Evolutionary conservation across 2,329 filamentous ascomycete species (phyloP).

Genomic region (Ascochyta clinopodiicola): DNA sequence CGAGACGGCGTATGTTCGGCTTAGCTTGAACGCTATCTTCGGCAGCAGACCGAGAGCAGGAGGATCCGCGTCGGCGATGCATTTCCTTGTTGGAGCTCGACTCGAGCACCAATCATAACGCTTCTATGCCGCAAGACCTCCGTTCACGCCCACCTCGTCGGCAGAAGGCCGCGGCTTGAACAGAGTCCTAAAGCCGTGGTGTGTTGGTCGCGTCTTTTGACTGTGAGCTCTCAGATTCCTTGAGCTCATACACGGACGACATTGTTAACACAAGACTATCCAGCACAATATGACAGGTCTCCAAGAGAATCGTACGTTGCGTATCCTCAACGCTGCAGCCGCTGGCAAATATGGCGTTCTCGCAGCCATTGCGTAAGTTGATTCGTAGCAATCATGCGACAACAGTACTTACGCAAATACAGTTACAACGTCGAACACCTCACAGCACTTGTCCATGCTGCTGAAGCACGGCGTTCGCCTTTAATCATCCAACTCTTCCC

Average conservation of each 20-base stretch:
- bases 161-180: constrained; percentile 10
- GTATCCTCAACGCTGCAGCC: constrained; percentile 63
- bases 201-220: not conserved
- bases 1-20: constrained; percentile 27
- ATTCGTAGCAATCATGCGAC: not conserved
- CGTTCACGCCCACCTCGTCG: not conserved
- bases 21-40: not conserved
- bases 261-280: not conserved
- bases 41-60: not conserved
- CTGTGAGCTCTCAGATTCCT: not conserved
- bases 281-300: constrained; percentile 20
- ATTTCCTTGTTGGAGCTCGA: not conserved
- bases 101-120: constrained; percentile 12
- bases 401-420: not conserved
- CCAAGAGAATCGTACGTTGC: constrained; percentile 39
- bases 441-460: constrained; percentile 43
- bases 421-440: constrained; percentile 48
- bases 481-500: constrained; percentile 53
- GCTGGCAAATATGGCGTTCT: constrained; percentile 65
- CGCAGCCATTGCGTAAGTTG: constrained; percentile 49
- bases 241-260: not conserved
- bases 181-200: constrained; percentile 1
- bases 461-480: constrained; percentile 43
- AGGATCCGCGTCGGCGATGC: not conserved
- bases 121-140: constrained; percentile 11